Conservation (phyloP, 495 filamentous ascomycete genomes). For the Cercophora newfieldiana region DNA sequence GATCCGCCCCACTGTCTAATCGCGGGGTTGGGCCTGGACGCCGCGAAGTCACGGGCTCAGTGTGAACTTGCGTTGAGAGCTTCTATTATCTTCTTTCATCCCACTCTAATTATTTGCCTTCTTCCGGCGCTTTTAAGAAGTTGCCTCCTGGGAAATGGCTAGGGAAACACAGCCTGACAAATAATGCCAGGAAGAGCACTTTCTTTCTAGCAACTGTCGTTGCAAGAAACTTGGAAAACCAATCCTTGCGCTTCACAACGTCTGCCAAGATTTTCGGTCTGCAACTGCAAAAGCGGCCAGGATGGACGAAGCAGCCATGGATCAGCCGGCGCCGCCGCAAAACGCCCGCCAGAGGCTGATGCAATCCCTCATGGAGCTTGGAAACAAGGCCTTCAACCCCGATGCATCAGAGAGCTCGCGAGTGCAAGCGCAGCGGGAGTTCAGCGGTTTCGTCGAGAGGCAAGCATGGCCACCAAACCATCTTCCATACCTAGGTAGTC, state of each 20-base stretch:
- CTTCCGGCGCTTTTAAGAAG: neutral
- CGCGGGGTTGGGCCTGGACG: neutral
- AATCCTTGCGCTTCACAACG: neutral
- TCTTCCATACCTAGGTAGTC: slow-evolving; percentile 17
- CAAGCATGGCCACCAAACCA: slow-evolving; percentile 23
- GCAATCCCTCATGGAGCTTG: slow-evolving; percentile 37
- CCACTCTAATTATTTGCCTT: neutral
- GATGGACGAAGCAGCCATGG: neutral
- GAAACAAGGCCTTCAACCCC: slow-evolving; percentile 44
- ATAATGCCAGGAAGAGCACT: neutral
- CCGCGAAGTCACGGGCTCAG: slow-evolving; percentile 24
- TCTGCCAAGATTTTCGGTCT: neutral
- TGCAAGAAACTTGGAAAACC: neutral
- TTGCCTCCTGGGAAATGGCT: neutral
- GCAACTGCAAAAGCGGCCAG: neutral
- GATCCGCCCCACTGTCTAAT: neutral
- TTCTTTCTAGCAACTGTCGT: neutral
- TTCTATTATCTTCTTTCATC: slow-evolving; percentile 2
- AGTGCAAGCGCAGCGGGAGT: slow-evolving; percentile 36
- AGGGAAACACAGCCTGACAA: neutral
- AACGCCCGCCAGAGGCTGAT: slow-evolving; percentile 31
- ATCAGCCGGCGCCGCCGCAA: slow-evolving; percentile 6
- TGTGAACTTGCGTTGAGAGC: neutral
- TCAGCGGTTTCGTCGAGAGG: slow-evolving; percentile 44
- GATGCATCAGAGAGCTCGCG: slow-evolving; percentile 29